Evolutionary conservation across 75 land plant genomes (phyloP), one percentile per base, ranked within the genome.

Genomic region (Sequoia sempervirens): DNA sequence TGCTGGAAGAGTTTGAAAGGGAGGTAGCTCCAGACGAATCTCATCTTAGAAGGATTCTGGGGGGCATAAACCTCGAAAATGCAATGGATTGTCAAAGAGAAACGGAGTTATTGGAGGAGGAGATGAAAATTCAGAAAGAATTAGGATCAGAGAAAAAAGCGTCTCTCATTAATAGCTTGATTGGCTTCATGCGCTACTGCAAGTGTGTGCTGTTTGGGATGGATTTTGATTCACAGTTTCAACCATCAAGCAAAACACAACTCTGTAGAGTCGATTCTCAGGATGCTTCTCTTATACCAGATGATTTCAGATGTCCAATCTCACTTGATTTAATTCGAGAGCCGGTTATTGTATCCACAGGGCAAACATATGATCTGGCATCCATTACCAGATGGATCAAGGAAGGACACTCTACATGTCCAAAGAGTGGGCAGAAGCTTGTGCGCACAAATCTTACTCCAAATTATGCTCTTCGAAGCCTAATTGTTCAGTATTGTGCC

Each of bases 291-390:
- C 46, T 45, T 70, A 79, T 92, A n/a, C 97, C 97, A 37, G 92
- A 91, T 50, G 97, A 93, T 52, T 93, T 86, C 83, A 79, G 86
- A 40, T 95, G 97, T 83, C 94, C 97, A 14, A 91, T 95, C 72
- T 84, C 93, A 2, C 91, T 93, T 23, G 97, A 95, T 83, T 68
- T 95, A 85, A 95, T 95, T 93, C 85, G 66, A 58, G 97, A 95
- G 15, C 97, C 97, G 5, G 97, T 95, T 70, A 91, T 92, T 64
- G 82, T 95, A 11, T 75, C 96, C 4, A 87, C 96, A 0, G 97
- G 97, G 12, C 96, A 96, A 28, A 94, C 94, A 2, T 95, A 95
- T 75, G 97, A 95, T 79, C 84, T 93, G n/a, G 68, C 50, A 46
- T 92, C 94, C 10, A 94, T 94, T 43, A 79, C 84, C 26, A 85